Evolutionary conservation across 331 rosid genomes (phyloP), one percentile per base, ranked within the genome.

Genomic region (Pyracantha coccinea): DNA sequence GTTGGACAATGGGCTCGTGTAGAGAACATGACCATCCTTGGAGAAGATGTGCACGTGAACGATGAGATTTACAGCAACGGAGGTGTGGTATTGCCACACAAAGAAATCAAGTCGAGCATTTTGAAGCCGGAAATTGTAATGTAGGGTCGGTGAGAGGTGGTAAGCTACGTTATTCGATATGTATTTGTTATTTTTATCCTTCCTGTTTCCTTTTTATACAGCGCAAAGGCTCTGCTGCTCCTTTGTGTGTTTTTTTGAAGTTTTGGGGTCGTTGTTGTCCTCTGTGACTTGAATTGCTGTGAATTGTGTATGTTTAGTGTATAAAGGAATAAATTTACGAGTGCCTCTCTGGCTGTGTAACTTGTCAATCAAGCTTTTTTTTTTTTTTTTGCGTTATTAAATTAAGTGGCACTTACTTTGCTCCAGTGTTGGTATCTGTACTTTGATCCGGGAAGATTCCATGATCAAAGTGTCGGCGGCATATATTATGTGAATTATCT

Each of bases 1-100:
- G 91, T 91, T 4, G 94, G 97, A 25, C 92, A 89, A 75, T 91
- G 97, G 97, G 90, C 92, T 66, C 90, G 97, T 21, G 90, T 91
- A 29, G 97, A 91, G 85, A 91, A 91, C 78, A 89, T 91, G 92
- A 91, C 97, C 50, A 91, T 91, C 69, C 97, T 91, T 0, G 97
- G 97, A 62, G 97, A 91, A 81, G 97, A 91, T 84, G 97, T 91
- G 35, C 94, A 91, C 38, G 94, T 91, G 0, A 76, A 92, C 25
- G 97, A 91, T 73, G 97, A 91, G 69, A 82, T 91, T 76, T 91
- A 91, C 86, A 91, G 91, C 79, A 91, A 91, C 23, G 97, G 97
- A 23, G 97, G 97, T 17, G 97, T 91, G 77, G 94, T 91, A 66
- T 81, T 91, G 84, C 97, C 97, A 17, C 97, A 91, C 88, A 91